These are phyloP conservation scores for Collariella sp. DNA, from an alignment of 495 filamentous ascomycete genomes.

Conservation along the genomic window DNA sequence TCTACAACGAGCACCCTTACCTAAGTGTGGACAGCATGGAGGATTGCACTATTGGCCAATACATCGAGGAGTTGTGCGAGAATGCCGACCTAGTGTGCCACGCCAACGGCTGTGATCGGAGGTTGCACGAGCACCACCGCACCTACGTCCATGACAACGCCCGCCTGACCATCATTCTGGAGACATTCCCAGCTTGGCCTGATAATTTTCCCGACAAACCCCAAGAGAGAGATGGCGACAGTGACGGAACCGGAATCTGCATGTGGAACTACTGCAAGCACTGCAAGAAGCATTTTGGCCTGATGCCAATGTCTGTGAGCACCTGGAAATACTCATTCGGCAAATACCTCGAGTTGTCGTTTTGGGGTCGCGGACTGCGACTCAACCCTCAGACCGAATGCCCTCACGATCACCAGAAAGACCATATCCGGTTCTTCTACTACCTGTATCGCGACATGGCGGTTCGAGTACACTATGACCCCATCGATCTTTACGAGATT, in stretches of 20 bases:
- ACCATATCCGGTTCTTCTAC: constrained; percentile 89
- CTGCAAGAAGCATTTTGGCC: constrained; percentile 80
- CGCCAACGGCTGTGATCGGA: constrained; percentile 76
- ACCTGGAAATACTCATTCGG: constrained; percentile 99
- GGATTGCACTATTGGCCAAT: constrained; percentile 90
- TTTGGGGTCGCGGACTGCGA: constrained; percentile 82
- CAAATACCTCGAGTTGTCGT: constrained; percentile 93
- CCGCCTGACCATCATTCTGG: constrained; percentile 79
- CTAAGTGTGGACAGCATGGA: constrained; percentile 48
- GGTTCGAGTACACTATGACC: constrained; percentile 83
- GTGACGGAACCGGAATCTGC: constrained; percentile 55
- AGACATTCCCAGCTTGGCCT: constrained; percentile 48
- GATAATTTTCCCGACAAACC: constrained; percentile 37
- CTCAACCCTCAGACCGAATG: constrained; percentile 69
- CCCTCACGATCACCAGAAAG: constrained; percentile 82
- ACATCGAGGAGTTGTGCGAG: constrained; percentile 83
- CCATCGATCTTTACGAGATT: constrained; percentile 88
- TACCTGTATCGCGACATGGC: constrained; percentile 63
- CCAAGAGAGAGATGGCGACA: constrained; percentile 31
- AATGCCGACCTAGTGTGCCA: constrained; percentile 66
- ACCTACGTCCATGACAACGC: constrained; percentile 97
- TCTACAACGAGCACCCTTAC: constrained; percentile 82
- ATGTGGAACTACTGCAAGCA: constrained; percentile 98
- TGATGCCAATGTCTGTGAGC: constrained; percentile 86
- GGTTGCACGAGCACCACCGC: constrained; percentile 87